Evolutionary conservation across 768 basidiomycete genomes (phyloP), one percentile per base, ranked within the genome.

Genomic region (Clathrus columnatus): DNA sequence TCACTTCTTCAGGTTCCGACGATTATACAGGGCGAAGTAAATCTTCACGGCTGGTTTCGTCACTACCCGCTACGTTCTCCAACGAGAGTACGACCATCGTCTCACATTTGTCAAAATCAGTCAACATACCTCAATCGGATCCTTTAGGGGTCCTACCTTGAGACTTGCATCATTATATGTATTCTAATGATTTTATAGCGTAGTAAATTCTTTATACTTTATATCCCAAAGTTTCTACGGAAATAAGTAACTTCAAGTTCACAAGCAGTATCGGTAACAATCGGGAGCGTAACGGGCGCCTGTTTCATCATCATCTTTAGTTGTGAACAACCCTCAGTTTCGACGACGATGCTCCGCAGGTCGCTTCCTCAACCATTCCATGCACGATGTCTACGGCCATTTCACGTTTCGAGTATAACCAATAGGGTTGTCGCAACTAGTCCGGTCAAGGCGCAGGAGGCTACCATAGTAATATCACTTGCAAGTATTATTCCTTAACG

Each of bases 361-460:
- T 72, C 78, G 57, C 67, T 90, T 60, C 75, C 75, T 46, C 79
- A 75, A 68, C 71, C 77, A 56, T 69, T 83, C 51, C 61, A 27
- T 30, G 54, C 69, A 54, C 76, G 72, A 61, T 67, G 76, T 46
- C 72, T 71, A 29, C 78, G 85, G 59, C 71, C 81, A 4, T 91
- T 91, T 70, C 80, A 83, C 64, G 73, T 82, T 1, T 82, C 91
- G 2, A 68, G 80, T 7, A 70, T 80, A 42, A 78, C 75, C 21
- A 70, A 75, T 59, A 80, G 75, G 65, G 75, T 90, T 60, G 80
- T 82, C 57, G 81, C 82, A 41, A 83, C 85, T 47, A 84, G 79
- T 64, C 85, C 87, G 23, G 78, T 83, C 61, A 87, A 83, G 69
- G 91, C 90, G 16, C 77, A 90, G 70, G 84, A 91, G 70, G 89